Base-by-base conservation (phyloP, 2,329 filamentous ascomycete genomes). In the Boeremia exigua region DNA sequence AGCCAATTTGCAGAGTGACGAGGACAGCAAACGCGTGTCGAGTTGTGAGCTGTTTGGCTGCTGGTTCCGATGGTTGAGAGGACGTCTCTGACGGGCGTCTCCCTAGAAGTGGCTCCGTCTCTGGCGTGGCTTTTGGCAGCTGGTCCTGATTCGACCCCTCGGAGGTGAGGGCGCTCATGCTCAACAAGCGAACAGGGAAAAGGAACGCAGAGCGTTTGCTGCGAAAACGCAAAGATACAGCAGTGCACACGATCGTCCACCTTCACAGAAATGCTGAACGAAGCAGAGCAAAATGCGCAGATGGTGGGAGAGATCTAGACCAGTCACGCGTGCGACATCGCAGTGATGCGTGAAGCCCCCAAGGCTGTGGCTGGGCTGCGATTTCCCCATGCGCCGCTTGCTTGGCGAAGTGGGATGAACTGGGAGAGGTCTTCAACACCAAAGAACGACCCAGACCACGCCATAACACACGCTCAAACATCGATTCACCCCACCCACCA, bases 1-100 rank as follows among this genome's bases (percentile, higher is more conserved):
- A 85, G 7, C 86, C 86, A 43, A 88, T 86, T 49, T 87, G 85
- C 57, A 88, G 84, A 62, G 83, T 84, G 56, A 88, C 81, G 36
- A 88, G 78, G 42, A 88, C 84, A 19, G 82, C 83, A 59, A 87
- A 87, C 1, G 72, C 72, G 65, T 74, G 71, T 25, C 72, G 70
- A 28, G 70, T 70, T n/a, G 72, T 72, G 38, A 75, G 72, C 52
- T 71, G 72, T 39, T 71, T 69, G 4, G 60, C 25, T 17, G 57
- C 43, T 29, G 51, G 46, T 10, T 61, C 54, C 38, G 59, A 44
- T n/a, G 40, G 39, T 5, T 44, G 48, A 37, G 68, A 63, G 15
- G 42, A 23, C 17, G 53, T 23, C 12, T 59, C 48, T 15, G 67
- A 64, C 28, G 61, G 14, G 38, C 45, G 62, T n/a, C 54, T 63